Evolutionary conservation across 306 rosid species (phyloP).

Genomic region (Senna tora): DNA sequence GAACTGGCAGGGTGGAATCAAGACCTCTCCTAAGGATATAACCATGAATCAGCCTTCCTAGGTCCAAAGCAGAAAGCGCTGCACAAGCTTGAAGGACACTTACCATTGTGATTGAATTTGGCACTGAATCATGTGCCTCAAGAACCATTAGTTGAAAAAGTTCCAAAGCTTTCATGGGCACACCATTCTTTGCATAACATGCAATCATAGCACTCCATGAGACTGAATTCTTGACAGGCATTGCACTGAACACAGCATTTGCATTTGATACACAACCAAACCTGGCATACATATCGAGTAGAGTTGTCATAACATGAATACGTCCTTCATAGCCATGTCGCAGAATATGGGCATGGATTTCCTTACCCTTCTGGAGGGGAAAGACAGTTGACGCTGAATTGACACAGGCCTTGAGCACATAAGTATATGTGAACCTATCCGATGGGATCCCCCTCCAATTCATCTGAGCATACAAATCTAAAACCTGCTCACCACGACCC

Average conservation of each 20-base stretch:
- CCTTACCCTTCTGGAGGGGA: slow-evolving; percentile 72
- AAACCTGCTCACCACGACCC: slow-evolving; percentile 69
- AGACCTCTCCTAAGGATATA: slow-evolving; percentile 89
- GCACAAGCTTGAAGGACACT: slow-evolving; percentile 93
- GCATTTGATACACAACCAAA: slow-evolving; percentile 74
- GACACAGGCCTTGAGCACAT: slow-evolving; percentile 85
- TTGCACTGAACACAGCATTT: slow-evolving; percentile 60
- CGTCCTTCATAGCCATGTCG: slow-evolving; percentile 72
- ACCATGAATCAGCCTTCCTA: slow-evolving; percentile 83
- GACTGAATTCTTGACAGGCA: slow-evolving; percentile 75
- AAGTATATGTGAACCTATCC: slow-evolving; percentile 81
- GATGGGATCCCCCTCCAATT: slow-evolving; percentile 57
- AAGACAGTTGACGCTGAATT: slow-evolving; percentile 57
- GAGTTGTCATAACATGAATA: slow-evolving; percentile 82
- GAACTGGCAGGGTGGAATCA: slow-evolving; percentile 81
- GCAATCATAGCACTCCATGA: slow-evolving; percentile 98
- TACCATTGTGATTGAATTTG: slow-evolving; percentile 94
- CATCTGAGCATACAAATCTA: slow-evolving; percentile 70
- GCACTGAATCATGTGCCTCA: slow-evolving; percentile 60
- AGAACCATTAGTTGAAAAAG: slow-evolving; percentile 72
- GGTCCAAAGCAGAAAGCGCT: slow-evolving; percentile 76
- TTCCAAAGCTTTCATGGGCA: slow-evolving; percentile 77
- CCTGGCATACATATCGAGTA: slow-evolving; percentile 84
- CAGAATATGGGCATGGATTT: slow-evolving; percentile 87
- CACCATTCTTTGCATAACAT: slow-evolving; percentile 77